Conservation (phyloP, 2,329 filamentous ascomycete genomes). For the Cordyceps tenuipes region DNA sequence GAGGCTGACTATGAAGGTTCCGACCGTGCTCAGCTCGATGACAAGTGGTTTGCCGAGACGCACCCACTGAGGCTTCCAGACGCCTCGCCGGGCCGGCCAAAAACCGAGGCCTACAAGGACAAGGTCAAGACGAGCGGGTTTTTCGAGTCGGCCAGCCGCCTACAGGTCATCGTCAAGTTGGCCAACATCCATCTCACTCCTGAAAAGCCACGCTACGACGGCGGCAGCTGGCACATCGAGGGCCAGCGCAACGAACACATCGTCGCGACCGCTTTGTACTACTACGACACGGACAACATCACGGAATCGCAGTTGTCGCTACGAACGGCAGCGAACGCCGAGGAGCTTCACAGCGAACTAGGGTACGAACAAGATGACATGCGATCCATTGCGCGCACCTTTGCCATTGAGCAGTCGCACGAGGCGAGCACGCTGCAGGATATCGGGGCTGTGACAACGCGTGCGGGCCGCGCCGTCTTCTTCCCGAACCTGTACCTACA, state of each 20-base stretch:
- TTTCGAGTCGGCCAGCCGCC: constrained; percentile 21
- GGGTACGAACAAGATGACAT: constrained; percentile 26
- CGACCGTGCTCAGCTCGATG: constrained; percentile 13
- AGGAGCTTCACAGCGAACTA: constrained; percentile 20
- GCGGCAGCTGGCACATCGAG: constrained; percentile 48
- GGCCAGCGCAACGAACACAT: constrained; percentile 55
- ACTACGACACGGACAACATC: constrained; percentile 54
- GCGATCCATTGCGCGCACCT: constrained; percentile 25
- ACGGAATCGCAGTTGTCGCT: constrained; percentile 43
- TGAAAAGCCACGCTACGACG: constrained; percentile 43
- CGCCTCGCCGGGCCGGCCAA: constrained; percentile 18
- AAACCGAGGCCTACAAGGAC: constrained; percentile 6
- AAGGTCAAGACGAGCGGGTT: constrained; percentile 21
- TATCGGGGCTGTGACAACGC: constrained; percentile 39
- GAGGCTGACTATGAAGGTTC: constrained; percentile 15
- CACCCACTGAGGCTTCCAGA: constrained; percentile 18
- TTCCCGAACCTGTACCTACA: constrained; percentile 50
- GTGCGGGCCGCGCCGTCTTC: constrained; percentile 40
- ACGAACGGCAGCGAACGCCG: constrained; percentile 30
- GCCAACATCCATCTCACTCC: constrained; percentile 53
- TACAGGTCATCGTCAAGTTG: constrained; percentile 59
- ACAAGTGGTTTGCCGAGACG: constrained; percentile 21
- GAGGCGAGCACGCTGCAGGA: constrained; percentile 21
- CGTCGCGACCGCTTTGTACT: constrained; percentile 53
- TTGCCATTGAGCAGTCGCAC: constrained; percentile 22